Evolutionary conservation across 495 filamentous ascomycete species (phyloP), one percentile per base, ranked within the genome.

Genomic region (Daldinia concentrica): DNA sequence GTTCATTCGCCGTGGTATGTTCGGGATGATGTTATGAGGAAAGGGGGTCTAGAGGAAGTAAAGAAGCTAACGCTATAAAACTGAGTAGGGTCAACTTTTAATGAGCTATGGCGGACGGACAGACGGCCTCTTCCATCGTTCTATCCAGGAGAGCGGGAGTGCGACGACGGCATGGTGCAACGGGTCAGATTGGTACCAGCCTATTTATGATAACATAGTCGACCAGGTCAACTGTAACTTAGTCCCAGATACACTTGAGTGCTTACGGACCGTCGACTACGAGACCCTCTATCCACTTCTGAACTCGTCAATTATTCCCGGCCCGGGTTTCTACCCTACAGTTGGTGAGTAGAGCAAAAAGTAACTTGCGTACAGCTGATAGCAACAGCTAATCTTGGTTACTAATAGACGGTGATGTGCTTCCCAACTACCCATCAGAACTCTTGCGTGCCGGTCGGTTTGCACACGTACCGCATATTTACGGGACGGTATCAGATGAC

Each of bases 401-500:
- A 17, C 26, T 17, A 27, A 55, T 14, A 77, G 86, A 89, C 62
- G 82, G 83, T 43, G 85, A 87, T 62, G 78, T 88, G 55, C 77
- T 88, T 30, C 72, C 79, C 4, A 67, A 75, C 0, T 81, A 73
- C 32, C 75, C 78, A 29, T 76, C 78, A 15, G 66, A 65, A 11
- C 71, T 77, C 19, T 58, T 81, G 0, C 56, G 62, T 9, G 26
- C 68, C 0, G 81, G 81, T 5, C 74, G 73, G 3, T 89, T 88
- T 72, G 87, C 89, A 17, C 78, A 81, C 8, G 82, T 91, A 1
- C 86, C 86, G 3, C 81, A 90, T 68, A 84, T 91, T 45, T 75
- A 83, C 48, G 89, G 89, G 14, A 86, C 88, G 30, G 88, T 85
- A 57, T 79, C 86, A 37, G 89, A 91, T 75, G 89, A 91, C 55